These are phyloP conservation scores for Cladophialophora bantiana DNA, from an alignment of 2,329 filamentous ascomycete genomes.

Conservation along the genomic window DNA sequence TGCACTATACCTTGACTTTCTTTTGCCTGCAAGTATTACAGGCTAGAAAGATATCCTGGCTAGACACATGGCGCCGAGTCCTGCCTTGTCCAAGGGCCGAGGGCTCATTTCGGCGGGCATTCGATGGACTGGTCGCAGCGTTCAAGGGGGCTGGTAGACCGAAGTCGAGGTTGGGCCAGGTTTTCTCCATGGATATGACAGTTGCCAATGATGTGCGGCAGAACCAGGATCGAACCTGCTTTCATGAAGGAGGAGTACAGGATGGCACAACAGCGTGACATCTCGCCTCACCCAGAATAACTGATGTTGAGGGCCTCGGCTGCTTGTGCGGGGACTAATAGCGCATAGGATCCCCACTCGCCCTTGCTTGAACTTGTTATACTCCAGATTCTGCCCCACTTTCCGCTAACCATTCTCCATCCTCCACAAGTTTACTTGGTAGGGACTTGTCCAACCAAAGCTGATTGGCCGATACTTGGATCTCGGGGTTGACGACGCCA, in stretches of 20 bases:
- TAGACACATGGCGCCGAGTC: background rate
- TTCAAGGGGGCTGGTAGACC: background rate
- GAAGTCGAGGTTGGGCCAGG: background rate
- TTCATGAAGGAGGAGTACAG: background rate
- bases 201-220: background rate
- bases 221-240: background rate
- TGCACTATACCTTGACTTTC: conserved; percentile 7
- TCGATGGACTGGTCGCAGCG: background rate
- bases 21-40: background rate
- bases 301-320: background rate
- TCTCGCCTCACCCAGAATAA: background rate
- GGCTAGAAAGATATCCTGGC: background rate
- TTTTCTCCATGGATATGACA: background rate
- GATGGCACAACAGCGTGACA: background rate
- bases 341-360: background rate
- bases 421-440: background rate
- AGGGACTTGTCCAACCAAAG: background rate
- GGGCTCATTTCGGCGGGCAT: background rate
- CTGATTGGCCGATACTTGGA: background rate
- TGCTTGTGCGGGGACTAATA: background rate
- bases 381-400: background rate
- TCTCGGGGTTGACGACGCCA: background rate
- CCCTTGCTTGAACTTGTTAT: background rate
- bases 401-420: background rate
- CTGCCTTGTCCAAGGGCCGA: background rate